Evolutionary conservation across 2,329 filamentous ascomycete species (phyloP), one percentile per base, ranked within the genome.

Genomic region (Sporothrix protearum): DNA sequence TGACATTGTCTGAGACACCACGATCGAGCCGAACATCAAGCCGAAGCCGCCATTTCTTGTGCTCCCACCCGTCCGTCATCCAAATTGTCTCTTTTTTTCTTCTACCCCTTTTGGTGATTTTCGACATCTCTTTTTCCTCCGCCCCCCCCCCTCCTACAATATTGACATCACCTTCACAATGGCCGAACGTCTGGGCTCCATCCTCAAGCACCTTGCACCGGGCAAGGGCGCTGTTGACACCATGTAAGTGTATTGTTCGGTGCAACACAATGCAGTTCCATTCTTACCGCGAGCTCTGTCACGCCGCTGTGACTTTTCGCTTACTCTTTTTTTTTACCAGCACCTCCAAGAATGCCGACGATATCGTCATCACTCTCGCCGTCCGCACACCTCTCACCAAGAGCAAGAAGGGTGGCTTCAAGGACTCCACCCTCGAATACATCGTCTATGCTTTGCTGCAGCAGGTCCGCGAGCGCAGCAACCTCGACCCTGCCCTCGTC

Each of bases 341-440:
- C 79, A 94, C 92, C 72, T 89, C 92, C 77, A 94, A 98, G 85
- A 96, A 97, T 81, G 89, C 94, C 76, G 95, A 98, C 80, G 96
- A 99, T 84, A 87, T 99, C 70, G 96, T 99, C 80, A 97, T 98
- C 79, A 99, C 96, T 8, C 88, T 96, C 72, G 95, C 95, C 36
- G 85, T 94, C 77, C 92, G 96, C 71, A 97, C 95, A 36, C 94
- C 96, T 0, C 87, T 99, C 74, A 87, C 91, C 79, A 98, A 97
- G 84, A 94, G 88, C 69, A 87, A 86, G 80, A 97, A 97, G 86
- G 95, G 96, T 75, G 93, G 94, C 55, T 92, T 99, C 85, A 98
- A 97, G 85, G 95, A 99, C 81, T 96, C 94, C 6, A 87, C 87
- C 53, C 88, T 98, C 74, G 96, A 99, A 81, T 95, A 91, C 81